Base-by-base conservation (phyloP, 257 asterid species). In the Anisodus acutangulus region DNA sequence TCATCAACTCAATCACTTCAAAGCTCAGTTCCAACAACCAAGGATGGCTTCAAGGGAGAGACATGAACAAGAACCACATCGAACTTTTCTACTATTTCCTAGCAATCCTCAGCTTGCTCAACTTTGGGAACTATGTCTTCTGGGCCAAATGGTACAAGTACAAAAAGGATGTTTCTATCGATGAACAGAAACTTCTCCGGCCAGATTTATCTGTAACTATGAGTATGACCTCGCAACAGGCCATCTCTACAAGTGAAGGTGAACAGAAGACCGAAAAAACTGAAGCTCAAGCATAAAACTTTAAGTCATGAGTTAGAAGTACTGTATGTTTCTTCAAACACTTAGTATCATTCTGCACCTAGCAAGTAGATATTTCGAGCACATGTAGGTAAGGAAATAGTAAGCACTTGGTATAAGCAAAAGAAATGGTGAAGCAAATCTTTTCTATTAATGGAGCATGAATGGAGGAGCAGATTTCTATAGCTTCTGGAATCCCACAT, bases 111-210 rank as follows among this genome's bases (percentile, higher is more conserved):
- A 94, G 98, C 47, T 82, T 82, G 4, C 86, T 93, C 6, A 94
- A 95, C 79, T 94, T 94, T 81, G 86, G 89, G 13, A 92, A 90
- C 81, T 94, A 92, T 49, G 83, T 95, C 0, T 93, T 68, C 4
- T 94, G 97, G 92, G 94, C 97, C 15, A 80, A 86, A 0, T 89
- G 97, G 93, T 95, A 95, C 85, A 90, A 89, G 87, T 94, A 92
- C 89, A 93, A 86, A 54, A 83, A 78, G 3, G 72, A 89, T 3
- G 90, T 17, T 22, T 22, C 80, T 74, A 51, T 51, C 19, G 62
- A 74, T 26, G 81, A 76, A 51, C 81, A 76, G 63, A 76, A 76
- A 51, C 81, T 72, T 72, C 43, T 76, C 41, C 63, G 51, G 1
- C 7, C 81, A 7, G 26, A 12, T 53, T 1, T 19, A 13, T 26